Conservation (phyloP, 805 yeast species). For the Kuraishia borneana region DNA sequence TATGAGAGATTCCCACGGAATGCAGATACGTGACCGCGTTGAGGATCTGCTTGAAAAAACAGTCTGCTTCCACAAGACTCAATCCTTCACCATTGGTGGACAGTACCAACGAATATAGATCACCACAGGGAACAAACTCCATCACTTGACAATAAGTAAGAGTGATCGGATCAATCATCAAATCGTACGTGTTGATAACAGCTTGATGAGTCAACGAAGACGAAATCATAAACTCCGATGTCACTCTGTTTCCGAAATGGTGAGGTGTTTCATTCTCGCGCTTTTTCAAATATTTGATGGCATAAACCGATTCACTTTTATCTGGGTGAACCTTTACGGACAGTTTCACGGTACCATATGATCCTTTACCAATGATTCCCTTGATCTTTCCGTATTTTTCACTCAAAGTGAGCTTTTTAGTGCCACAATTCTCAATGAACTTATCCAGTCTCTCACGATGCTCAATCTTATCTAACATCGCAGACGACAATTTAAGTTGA, state of each 20-base stretch:
- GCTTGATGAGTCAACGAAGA: slow-evolving; percentile 66
- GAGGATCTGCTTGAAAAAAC: slow-evolving; percentile 78
- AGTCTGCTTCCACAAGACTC: slow-evolving; percentile 66
- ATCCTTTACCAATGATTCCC: slow-evolving; percentile 37
- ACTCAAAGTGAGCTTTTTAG: slow-evolving; percentile 22
- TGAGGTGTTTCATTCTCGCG: slow-evolving; percentile 45
- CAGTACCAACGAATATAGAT: slow-evolving; percentile 49
- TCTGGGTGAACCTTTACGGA: slow-evolving; percentile 28
- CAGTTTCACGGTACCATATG: slow-evolving; percentile 35
- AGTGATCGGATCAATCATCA: slow-evolving; percentile 61
- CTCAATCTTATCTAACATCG: slow-evolving; percentile 34
- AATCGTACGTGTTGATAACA: slow-evolving; percentile 66
- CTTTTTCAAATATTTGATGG: slow-evolving; percentile 67
- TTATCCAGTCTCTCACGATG: slow-evolving; percentile 23
- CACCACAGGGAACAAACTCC: slow-evolving; percentile 93
- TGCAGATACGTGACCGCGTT: slow-evolving; percentile 82
- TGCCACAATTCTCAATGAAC: slow-evolving; percentile 11
- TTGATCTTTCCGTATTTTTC: slow-evolving; percentile 39
- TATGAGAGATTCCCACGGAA: slow-evolving; percentile 85
- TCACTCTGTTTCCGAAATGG: slow-evolving; percentile 58
- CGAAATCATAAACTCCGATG: slow-evolving; percentile 86
- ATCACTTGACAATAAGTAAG: slow-evolving; percentile 79
- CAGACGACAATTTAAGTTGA: slow-evolving; percentile 35
- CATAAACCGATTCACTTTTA: slow-evolving; percentile 35
- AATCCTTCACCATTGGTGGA: slow-evolving; percentile 39